Percentiles rank a stretch among this genome's conserved stretches.
Evolutionary conservation across 805 yeast genomes (phyloP).

Genomic region (Sungouiella thailandica): DNA sequence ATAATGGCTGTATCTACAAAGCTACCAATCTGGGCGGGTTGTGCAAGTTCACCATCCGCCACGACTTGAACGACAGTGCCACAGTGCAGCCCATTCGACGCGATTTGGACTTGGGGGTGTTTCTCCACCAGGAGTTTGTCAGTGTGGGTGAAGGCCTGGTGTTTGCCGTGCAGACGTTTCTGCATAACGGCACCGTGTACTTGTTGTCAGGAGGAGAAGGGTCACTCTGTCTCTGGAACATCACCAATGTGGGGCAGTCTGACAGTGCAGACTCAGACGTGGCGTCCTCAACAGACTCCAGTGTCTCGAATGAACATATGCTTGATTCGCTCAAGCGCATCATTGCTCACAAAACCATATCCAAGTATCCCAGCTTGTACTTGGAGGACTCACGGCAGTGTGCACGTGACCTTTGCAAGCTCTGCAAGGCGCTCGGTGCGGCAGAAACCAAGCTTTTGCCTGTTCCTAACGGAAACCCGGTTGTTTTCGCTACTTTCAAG

Average conservation of each 20-base stretch:
- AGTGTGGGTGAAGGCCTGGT: conserved; percentile 29
- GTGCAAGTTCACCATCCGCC: conserved; percentile 23
- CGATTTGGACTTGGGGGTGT: conserved; percentile 6
- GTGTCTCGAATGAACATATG: conserved; percentile 66
- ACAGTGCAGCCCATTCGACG: conserved; percentile 3
- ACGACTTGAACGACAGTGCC: conserved; percentile 4
- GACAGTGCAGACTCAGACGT: neutral
- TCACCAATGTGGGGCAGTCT: conserved; percentile 20
- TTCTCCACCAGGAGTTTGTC: conserved; percentile 7
- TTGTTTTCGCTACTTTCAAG: conserved; percentile 70
- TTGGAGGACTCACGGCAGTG: conserved; percentile 82
- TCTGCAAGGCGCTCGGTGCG: conserved; percentile 69
- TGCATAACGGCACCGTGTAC: conserved; percentile 33
- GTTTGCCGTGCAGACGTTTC: conserved; percentile 50
- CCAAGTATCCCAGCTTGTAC: conserved; percentile 61
- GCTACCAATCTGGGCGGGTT: conserved; percentile 49
- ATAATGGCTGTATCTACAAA: conserved; percentile 55
- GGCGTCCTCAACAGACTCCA: conserved; percentile 2
- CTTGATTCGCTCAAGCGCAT: conserved; percentile 55
- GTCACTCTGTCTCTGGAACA: conserved; percentile 69
- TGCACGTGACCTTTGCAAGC: conserved; percentile 64
- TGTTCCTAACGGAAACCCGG: conserved; percentile 76
- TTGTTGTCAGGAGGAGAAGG: conserved; percentile 72
- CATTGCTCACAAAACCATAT: conserved; percentile 71
- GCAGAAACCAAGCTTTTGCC: conserved; percentile 62